These are phyloP conservation scores for Magnusiomyces sp. DNA, from an alignment of 1,139 yeast species.

Conservation along the genomic window DNA sequence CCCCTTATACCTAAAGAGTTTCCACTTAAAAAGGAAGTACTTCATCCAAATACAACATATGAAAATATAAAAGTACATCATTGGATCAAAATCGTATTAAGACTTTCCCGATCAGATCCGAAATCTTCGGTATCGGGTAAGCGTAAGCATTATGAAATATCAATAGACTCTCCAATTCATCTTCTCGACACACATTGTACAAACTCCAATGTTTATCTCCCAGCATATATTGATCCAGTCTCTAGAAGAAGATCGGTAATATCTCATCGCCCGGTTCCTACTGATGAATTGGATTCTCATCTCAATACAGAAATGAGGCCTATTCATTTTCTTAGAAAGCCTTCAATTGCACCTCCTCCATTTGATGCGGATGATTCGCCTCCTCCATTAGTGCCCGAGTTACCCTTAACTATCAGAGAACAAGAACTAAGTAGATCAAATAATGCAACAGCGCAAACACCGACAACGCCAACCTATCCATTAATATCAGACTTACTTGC, in stretches of 20 bases:
- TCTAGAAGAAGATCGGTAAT: conserved; percentile 11
- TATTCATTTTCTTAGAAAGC: conserved; percentile 36
- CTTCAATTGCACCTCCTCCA: conserved; percentile 40
- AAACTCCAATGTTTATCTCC: conserved; percentile 32
- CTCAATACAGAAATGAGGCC: conserved; percentile 26
- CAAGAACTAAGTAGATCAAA: background rate
- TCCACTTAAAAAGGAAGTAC: conserved; percentile 37
- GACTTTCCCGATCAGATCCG: conserved; percentile 48
- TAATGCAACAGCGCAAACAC: background rate
- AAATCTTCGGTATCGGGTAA: no score
- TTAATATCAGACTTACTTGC: no score
- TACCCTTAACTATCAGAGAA: background rate
- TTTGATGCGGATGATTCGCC: conserved; percentile 35
- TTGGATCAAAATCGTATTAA: conserved; percentile 82
- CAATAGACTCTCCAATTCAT: conserved; percentile 86
- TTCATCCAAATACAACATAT: conserved; percentile 80
- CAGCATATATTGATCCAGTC: conserved; percentile 28
- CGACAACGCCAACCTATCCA: background rate
- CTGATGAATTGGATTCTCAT: background rate
- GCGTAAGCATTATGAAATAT: conserved; percentile 82
- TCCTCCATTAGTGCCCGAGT: conserved; percentile 23
- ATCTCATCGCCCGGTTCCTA: conserved; percentile 12
- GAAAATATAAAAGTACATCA: conserved; percentile 77
- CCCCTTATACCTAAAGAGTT: conserved; percentile 64
- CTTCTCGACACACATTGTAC: conserved; percentile 45